phyloP scores from a whole-genome alignment of 1,284 basidiomycete species.

The Heliocybe sulcata region DNA sequence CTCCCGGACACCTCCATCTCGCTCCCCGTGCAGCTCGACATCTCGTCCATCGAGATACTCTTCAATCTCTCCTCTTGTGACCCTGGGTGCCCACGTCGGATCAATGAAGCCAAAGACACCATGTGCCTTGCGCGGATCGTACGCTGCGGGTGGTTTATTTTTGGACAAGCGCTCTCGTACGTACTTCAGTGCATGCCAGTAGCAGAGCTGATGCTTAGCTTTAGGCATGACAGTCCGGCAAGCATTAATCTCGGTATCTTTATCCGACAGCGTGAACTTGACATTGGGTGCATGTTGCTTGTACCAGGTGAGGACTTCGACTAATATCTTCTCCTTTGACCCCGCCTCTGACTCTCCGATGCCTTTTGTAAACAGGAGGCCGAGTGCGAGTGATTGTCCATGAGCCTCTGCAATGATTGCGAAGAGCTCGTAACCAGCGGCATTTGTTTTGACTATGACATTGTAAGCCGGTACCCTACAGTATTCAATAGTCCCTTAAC shows the following conservation, averaged over 20 bases:
- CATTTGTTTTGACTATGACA: slow-evolving; percentile 4
- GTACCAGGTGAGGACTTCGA: slow-evolving; percentile 4
- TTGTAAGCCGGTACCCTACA: too few relatives aligned
- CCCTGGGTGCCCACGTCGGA: slow-evolving; percentile 8
- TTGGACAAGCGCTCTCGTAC: slow-evolving; percentile 6
- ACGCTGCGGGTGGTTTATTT: slow-evolving; percentile 7
- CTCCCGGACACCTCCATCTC: slow-evolving; percentile 4
- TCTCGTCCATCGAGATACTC: slow-evolving; percentile 4
- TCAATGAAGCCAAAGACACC: slow-evolving; percentile 9
- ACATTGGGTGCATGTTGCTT: slow-evolving; percentile 8
- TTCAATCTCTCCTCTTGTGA: slow-evolving; percentile 2
- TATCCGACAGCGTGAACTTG: slow-evolving; percentile 9
- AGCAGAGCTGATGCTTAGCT: slow-evolving; percentile 11
- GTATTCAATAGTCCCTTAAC: background rate
- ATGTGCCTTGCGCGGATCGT: slow-evolving; percentile 9
- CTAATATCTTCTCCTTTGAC: slow-evolving; percentile 12
- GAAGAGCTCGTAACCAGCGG: slow-evolving; percentile 2
- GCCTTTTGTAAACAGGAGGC: slow-evolving; percentile 2
- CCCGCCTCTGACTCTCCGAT: background rate
- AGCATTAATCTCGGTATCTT: slow-evolving; percentile 12
- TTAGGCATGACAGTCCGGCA: slow-evolving; percentile 3
- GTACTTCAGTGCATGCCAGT: slow-evolving; percentile 9
- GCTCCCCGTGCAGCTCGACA: slow-evolving; percentile 8
- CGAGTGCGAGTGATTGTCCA: slow-evolving; percentile 1
- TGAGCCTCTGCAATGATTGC: slow-evolving; percentile 4